Base-by-base conservation (phyloP, 352 stramenopile species). In the Elongisporangium senticosum region DNA sequence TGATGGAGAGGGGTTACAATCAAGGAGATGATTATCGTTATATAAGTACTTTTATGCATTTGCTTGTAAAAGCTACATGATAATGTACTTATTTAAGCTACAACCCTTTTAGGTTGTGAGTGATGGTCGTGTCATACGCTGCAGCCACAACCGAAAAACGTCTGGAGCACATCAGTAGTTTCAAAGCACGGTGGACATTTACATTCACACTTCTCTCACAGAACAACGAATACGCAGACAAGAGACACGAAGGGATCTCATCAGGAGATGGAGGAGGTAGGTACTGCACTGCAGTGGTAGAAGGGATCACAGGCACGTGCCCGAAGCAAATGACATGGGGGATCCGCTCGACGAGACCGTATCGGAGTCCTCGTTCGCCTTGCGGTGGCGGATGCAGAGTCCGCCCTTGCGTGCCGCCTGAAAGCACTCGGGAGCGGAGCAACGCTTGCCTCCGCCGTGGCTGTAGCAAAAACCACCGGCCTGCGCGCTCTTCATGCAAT, bases 371-470 rank as follows among this genome's bases (percentile, higher is more conserved):
- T 39, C 50, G 19, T 24, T 57, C 17, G 66, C 57, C 62, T 85
- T 87, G 55, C 82, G 78, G 65, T 93, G 83, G 33, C 79, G 69
- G 54, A 93, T 93, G 72, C 83, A 93, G 39, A 83, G 73, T n/a
- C 83, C 83, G 13, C 81, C 76, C 53, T 90, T 89, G 59, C 82
- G 81, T 22, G 80, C 83, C 0, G 81, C 81, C 62, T 90, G 83
- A 58, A 89, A 89, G 59, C 83, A 93, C 60, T 90, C 71, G 4
- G 79, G 70, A 11, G 81, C 75, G 0, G 66, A 68, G 54, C 83
- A 93, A 40, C 83, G 83, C 64, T 93, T 91, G 22, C 81, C 83
- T 19, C 79, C 83, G 6, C 83, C 83, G 55, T 91, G 83, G 51
- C 77, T 89, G 67, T 91, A 91, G 66, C 83, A 93, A 22, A 90